These are phyloP conservation scores for Pulveroboletus sp. DNA, from an alignment of 768 basidiomycete species.

Conservation along the genomic window DNA sequence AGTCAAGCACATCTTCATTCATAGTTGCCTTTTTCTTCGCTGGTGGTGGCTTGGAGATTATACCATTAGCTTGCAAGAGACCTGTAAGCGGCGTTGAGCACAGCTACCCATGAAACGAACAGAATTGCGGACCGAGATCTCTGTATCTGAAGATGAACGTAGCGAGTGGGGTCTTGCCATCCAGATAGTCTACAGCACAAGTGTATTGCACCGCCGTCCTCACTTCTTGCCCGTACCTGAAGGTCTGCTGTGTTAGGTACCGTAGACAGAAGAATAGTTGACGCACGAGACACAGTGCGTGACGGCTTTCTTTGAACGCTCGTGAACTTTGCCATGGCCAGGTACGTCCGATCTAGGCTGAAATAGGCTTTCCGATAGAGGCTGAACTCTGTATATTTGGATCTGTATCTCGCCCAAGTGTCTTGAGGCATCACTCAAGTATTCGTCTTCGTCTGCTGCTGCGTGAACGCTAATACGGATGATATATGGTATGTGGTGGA, in stretches of 20 bases:
- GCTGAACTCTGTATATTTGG: conserved; percentile 2
- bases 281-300: conserved; percentile 27
- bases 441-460: conserved; percentile 26
- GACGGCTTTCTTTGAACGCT: conserved; percentile 30
- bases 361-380: not conserved
- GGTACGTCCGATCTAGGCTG: not conserved
- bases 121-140: conserved; percentile 19
- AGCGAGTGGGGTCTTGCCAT: conserved; percentile 14
- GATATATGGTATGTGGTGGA: not conserved
- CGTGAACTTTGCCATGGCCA: conserved; percentile 23
- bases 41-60: conserved; percentile 16
- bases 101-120: not conserved
- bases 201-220: not conserved
- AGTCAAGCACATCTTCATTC: conserved; percentile 19
- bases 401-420: conserved; percentile 22
- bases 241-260: not conserved
- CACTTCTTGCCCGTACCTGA: conserved; percentile 24
- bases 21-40: not conserved
- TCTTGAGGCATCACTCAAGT: conserved; percentile 9
- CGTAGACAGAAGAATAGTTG: not conserved
- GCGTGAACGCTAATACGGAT: conserved; percentile 8
- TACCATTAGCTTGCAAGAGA: conserved; percentile 26
- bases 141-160: conserved; percentile 31
- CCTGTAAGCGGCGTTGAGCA: conserved; percentile 8
- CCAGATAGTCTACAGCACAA: conserved; percentile 1